These are phyloP conservation scores for Rutstroemia sp. DNA, from an alignment of 2,329 filamentous ascomycete genomes.

Conservation along the genomic window DNA sequence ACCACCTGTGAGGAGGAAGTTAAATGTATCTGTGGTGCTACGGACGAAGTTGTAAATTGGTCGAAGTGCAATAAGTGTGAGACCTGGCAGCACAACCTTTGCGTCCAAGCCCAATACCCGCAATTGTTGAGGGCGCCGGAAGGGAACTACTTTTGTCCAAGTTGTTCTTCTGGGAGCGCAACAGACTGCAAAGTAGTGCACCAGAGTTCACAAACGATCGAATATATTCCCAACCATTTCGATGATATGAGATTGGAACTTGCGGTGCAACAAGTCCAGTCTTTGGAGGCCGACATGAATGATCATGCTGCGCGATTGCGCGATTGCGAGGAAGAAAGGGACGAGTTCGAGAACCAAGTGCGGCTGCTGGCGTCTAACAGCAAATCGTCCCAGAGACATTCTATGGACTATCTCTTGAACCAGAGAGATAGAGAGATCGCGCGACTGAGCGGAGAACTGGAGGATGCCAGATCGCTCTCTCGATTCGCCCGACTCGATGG, in stretches of 20 bases:
- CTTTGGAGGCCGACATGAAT: background rate
- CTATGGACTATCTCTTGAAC: background rate
- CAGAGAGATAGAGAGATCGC: background rate
- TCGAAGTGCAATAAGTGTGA: background rate
- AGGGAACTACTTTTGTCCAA: too few species aligned
- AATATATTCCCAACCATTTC: too few species aligned
- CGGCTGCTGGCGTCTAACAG: background rate
- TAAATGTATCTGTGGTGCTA: background rate
- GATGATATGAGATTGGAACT: background rate
- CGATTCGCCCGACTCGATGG: background rate
- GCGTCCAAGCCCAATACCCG: background rate
- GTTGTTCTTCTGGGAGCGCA: too few species aligned
- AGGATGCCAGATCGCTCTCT: background rate
- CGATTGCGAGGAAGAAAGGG: background rate
- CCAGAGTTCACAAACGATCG: too few species aligned
- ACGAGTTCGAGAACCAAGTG: background rate
- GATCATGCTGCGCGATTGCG: background rate
- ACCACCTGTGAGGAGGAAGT: too few species aligned
- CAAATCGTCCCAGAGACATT: background rate
- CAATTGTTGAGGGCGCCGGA: too few species aligned
- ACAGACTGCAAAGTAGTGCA: too few species aligned
- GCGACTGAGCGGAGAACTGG: background rate
- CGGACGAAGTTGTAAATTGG: background rate
- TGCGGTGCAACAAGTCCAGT: background rate
- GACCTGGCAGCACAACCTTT: background rate